A percentile compares a stretch with the other conserved stretches of the same genome.
Evolutionary conservation across 1,139 yeast genomes (phyloP).

Genomic region (Tardiomyces digboiensis): DNA sequence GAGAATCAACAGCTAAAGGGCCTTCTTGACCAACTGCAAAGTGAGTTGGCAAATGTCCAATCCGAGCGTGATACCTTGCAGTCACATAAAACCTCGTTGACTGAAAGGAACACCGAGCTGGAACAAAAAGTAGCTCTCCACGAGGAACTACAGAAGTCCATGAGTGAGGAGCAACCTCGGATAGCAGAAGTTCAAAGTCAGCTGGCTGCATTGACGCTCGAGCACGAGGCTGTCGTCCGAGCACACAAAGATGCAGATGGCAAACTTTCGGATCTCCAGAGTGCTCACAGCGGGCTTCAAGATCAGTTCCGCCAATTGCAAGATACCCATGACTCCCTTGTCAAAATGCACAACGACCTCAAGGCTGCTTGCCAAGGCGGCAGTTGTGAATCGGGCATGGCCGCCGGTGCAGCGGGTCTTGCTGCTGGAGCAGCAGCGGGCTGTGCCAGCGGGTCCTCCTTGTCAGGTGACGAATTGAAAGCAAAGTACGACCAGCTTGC

Average conservation of each 20-base stretch:
- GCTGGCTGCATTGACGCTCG: not conserved
- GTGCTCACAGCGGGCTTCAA: not conserved
- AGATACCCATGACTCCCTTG: constrained; percentile 1
- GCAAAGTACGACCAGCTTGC: constrained; percentile 5
- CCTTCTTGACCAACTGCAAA: not conserved
- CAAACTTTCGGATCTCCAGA: not conserved
- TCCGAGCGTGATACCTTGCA: constrained; percentile 5
- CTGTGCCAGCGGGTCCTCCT: not conserved
- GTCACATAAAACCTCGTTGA: constrained; percentile 1
- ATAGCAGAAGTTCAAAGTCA: not conserved
- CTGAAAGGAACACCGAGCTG: constrained; percentile 3
- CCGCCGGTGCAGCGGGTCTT: not conserved
- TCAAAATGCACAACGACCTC: constrained; percentile 2
- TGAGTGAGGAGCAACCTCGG: too few species aligned
- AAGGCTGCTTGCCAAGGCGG: not conserved
- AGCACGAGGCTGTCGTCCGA: not conserved
- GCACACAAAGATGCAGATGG: not conserved
- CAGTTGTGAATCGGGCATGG: not conserved
- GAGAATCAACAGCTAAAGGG: not conserved
- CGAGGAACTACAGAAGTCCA: too few species aligned
- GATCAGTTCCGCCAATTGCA: too few species aligned
- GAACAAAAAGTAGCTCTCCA: constrained; percentile 15
- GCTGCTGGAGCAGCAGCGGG: not conserved
- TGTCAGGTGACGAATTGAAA: not conserved
- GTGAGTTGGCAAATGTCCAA: constrained; percentile 2